Conservation (phyloP, 2,329 filamentous ascomycete species). For the Colletotrichum tanaceti region DNA sequence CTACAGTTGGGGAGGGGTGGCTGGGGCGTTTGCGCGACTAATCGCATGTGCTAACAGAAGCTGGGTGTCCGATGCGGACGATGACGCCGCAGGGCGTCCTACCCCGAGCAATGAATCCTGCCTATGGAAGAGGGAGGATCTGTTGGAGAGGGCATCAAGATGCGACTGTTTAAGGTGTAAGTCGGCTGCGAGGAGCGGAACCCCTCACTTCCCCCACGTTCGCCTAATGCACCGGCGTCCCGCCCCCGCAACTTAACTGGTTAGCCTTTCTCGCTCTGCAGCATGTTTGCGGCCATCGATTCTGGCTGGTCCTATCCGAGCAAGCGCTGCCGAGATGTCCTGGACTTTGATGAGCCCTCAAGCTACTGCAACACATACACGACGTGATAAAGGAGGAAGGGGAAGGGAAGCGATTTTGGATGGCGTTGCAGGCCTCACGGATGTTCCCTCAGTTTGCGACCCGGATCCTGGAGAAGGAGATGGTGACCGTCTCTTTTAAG, state of each 20-base stretch:
- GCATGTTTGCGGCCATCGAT: constrained; percentile 25
- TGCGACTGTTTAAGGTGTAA: constrained; percentile 36
- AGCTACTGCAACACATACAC: constrained; percentile 4
- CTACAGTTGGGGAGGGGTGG: background rate
- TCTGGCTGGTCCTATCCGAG: constrained; percentile 3
- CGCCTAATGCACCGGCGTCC: constrained; percentile 45
- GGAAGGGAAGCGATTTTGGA: background rate
- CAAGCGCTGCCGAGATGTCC: constrained; percentile 22
- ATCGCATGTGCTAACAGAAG: constrained; percentile 31
- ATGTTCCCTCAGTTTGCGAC: background rate
- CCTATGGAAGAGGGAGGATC: constrained; percentile 25
- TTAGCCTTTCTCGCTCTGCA: constrained; percentile 4
- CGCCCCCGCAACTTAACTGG: constrained; percentile 31
- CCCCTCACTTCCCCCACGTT: constrained; percentile 50
- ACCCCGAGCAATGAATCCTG: constrained; percentile 4
- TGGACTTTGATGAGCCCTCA: constrained; percentile 12
- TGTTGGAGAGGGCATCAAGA: constrained; percentile 24
- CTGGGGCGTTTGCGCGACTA: constrained; percentile 9
- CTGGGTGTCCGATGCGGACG: constrained; percentile 14
- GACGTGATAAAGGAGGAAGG: background rate
- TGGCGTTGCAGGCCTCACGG: constrained; percentile 2
- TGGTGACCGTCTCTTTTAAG: background rate
- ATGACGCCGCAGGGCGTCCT: constrained; percentile 9
- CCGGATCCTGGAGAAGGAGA: background rate
- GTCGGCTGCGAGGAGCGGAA: constrained; percentile 26